Base-by-base conservation (phyloP, 352 stramenopile species). In the Paralagenidium karlingii region DNA sequence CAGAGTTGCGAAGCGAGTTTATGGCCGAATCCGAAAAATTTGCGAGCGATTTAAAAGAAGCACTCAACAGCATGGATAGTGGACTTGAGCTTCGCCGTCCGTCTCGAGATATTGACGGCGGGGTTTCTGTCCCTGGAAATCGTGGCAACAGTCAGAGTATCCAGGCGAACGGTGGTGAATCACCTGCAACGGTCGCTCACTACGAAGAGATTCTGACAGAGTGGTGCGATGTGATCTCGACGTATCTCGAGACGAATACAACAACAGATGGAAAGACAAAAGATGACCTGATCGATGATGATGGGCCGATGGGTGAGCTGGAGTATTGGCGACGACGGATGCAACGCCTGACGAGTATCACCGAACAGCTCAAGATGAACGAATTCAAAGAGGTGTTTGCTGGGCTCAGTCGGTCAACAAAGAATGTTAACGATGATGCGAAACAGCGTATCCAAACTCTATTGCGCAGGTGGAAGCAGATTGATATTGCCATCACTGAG, bases 331-430 rank as follows among this genome's bases (percentile, higher is more conserved):
- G 94, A 8, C 70, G 80, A 24, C 76, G 92, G 38, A 98, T 98
- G 87, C 94, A 98, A 55, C 76, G 94, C 1, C 68, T 99, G n/a
- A 98, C 90, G n/a, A 98, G 87, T 40, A 98, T 98, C 58, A 97
- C 89, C 12, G 94, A 99, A 53, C 94, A 99, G 68, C 73, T 98
- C 34, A 98, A 97, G 58, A 88, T 95, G 50, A 95, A 93, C 54
- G 90, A 98, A 51, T 94, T 87, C 64, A 97, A 96, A 53, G 77
- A 94, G 26, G 91, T 98, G 0, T 95, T 97, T 25, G 77, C 70
- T 2, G 75, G 97, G 24, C 60, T 98, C 0, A 96, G 73, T 20
- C 59, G 75, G 12, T 85, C 76, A 0, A 82, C 70, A 0, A 89
- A 92, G 40, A 92, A 65, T 32, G 76, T 87, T 12, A 90, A 73